Conservation (phyloP, 1,139 yeast species). For the Blastobotrys elegans region DNA sequence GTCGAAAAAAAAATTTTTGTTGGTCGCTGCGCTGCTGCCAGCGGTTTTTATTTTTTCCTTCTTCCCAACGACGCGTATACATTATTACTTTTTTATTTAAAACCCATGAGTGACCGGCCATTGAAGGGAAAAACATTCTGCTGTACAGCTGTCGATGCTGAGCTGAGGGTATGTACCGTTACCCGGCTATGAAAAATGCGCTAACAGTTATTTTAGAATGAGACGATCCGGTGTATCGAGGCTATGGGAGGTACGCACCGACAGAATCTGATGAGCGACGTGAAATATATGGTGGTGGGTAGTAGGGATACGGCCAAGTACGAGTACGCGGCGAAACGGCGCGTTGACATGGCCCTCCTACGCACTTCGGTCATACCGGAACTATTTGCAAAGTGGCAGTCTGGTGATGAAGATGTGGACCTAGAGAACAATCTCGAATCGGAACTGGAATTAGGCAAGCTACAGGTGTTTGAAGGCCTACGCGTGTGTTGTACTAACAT, state of each 20-base stretch:
- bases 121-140: slow-evolving; percentile 29
- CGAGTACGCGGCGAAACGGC: slow-evolving; percentile 51
- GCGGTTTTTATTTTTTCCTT: no score
- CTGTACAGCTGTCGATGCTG: slow-evolving; percentile 30
- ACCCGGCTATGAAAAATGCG: no score
- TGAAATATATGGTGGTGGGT: slow-evolving; percentile 64
- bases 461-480: slow-evolving; percentile 47
- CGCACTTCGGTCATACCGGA: slow-evolving; percentile 43
- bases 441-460: slow-evolving; percentile 28
- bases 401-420: slow-evolving; percentile 41
- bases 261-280: slow-evolving; percentile 63
- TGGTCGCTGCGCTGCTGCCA: no score
- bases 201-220: no score
- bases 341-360: slow-evolving; percentile 58
- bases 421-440: slow-evolving; percentile 24
- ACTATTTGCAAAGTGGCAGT: slow-evolving; percentile 50
- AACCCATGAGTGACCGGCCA: slow-evolving; percentile 19
- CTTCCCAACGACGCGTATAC: no score
- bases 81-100: no score
- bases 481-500: slow-evolving; percentile 53
- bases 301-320: slow-evolving; percentile 63
- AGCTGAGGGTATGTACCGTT: slow-evolving; percentile 25
- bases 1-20: no score
- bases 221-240: slow-evolving; percentile 35
- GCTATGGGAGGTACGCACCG: slow-evolving; percentile 61